Evolutionary conservation across 106 monocot species (phyloP), one percentile per base, ranked within the genome.

Genomic region (Dendrobium huoshanense): DNA sequence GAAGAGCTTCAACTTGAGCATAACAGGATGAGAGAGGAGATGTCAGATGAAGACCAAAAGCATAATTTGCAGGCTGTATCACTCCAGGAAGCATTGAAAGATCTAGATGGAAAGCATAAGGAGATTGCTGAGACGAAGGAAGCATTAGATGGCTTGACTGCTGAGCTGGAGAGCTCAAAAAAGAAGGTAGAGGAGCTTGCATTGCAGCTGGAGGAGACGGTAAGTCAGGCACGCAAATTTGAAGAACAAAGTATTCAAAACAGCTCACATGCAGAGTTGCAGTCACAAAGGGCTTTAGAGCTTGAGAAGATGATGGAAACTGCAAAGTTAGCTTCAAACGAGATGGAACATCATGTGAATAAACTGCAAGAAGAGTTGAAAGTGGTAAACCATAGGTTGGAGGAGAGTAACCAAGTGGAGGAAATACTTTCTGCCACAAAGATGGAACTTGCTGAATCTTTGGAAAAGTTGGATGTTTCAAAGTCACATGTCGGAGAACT

Each of bases 401-500:
- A 84, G 17, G 86, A 90, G 79, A 77, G 83, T 41, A 67, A 83
- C n/a, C 78, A 81, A 77, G 77, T 88, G 49, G 90, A 92, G 65
- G 92, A 90, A 86, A 67, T 82, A 75, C 81, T 92, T 42, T 72
- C 7, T 77, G 80, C 31, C 27, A 81, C 91, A 31, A 40, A 79
- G 43, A 41, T 65, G 73, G 89, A 91, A 49, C 91, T 91, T 47
- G 77, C 85, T 41, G 64, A 15, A 9, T 45, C 70, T 72, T 76
- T 85, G 61, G 87, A 86, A 20, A 83, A 72, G 37, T 78, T 89
- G 25, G 77, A 87, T 72, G 67, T 81, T 72, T 94, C 91, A 73
- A 89, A 93, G 77, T 90, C 83, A 72, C 83, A 80, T 83, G 85
- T 89, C n/a, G 75, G 47, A 75, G 88, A 93, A 29, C 79, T 95